Evolutionary conservation across 306 rosid species (phyloP).

Genomic region (Castanospermum australe): DNA sequence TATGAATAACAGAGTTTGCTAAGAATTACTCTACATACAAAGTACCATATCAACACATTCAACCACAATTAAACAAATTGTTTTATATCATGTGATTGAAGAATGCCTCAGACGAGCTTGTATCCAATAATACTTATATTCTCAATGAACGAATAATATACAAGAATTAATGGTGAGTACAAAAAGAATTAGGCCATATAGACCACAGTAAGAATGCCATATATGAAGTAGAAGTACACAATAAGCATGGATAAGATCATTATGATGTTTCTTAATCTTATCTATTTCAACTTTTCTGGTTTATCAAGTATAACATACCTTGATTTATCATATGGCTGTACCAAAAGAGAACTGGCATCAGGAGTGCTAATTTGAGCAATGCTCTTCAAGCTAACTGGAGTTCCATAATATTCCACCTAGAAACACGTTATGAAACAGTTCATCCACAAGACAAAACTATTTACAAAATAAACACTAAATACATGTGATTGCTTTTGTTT

Average conservation of each 20-base stretch:
- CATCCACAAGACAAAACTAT: slow-evolving; percentile 18
- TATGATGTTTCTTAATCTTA: not conserved
- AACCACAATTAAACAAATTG: not conserved
- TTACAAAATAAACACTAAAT: not conserved
- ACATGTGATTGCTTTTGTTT: not conserved
- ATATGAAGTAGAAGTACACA: not conserved
- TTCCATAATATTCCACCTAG: slow-evolving; percentile 96
- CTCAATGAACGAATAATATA: not conserved
- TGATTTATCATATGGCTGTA: slow-evolving; percentile 93
- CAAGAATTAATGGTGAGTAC: not conserved
- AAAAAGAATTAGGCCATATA: not conserved
- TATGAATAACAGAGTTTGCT: slow-evolving; percentile 21
- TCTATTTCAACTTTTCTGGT: slow-evolving; percentile 10
- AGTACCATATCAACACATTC: not conserved
- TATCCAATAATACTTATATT: not conserved
- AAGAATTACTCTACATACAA: slow-evolving; percentile 4
- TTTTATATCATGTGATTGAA: not conserved
- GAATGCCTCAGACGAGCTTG: slow-evolving; percentile 4
- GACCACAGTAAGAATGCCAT: not conserved
- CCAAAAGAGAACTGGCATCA: slow-evolving; percentile 80
- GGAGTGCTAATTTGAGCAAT: slow-evolving; percentile 96
- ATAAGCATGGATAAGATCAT: slow-evolving; percentile 11
- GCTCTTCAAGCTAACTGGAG: slow-evolving; percentile 89
- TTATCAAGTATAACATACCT: slow-evolving; percentile 49
- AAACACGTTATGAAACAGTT: slow-evolving; percentile 31